Evolutionary conservation across 345 rosid genomes (phyloP).

Genomic region (Orychophragmus violaceus): DNA sequence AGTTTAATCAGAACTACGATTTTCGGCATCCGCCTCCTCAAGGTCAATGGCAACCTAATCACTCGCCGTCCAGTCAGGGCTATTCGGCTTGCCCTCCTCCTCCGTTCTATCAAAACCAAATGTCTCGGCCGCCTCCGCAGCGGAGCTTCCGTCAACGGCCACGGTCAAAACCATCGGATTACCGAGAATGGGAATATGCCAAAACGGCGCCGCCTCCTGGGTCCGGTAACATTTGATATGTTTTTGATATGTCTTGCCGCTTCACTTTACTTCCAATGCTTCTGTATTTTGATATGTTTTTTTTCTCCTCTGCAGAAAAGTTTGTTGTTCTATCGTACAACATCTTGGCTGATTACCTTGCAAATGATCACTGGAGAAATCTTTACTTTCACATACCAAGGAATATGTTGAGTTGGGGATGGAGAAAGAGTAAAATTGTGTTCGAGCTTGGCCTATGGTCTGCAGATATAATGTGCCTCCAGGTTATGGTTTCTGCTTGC

Average conservation of each 20-base stretch:
- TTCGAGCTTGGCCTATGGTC: slow-evolving; percentile 92
- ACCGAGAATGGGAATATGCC: slow-evolving; percentile 71
- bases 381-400: slow-evolving; percentile 83
- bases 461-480: slow-evolving; percentile 93
- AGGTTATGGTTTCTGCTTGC: slow-evolving; percentile 40
- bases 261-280: background rate
- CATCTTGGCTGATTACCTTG: slow-evolving; percentile 90
- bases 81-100: slow-evolving; percentile 32
- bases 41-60: slow-evolving; percentile 29
- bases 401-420: slow-evolving; percentile 69
- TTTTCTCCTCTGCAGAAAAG: slow-evolving; percentile 45
- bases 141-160: slow-evolving; percentile 36
- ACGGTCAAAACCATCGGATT: slow-evolving; percentile 51
- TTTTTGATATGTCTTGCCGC: background rate
- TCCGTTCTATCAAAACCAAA: slow-evolving; percentile 38
- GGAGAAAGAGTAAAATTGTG: slow-evolving; percentile 65
- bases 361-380: slow-evolving; percentile 57
- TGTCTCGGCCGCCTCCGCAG: slow-evolving; percentile 38
- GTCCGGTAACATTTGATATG: slow-evolving; percentile 39
- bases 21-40: slow-evolving; percentile 19
- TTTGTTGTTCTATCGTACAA: slow-evolving; percentile 79
- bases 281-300: background rate
- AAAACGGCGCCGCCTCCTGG: slow-evolving; percentile 44
- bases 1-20: slow-evolving; percentile 19
- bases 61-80: slow-evolving; percentile 16